phyloP scores from a whole-genome alignment of 2,329 filamentous ascomycete genomes.

The Raffaelea deltoideospora region DNA sequence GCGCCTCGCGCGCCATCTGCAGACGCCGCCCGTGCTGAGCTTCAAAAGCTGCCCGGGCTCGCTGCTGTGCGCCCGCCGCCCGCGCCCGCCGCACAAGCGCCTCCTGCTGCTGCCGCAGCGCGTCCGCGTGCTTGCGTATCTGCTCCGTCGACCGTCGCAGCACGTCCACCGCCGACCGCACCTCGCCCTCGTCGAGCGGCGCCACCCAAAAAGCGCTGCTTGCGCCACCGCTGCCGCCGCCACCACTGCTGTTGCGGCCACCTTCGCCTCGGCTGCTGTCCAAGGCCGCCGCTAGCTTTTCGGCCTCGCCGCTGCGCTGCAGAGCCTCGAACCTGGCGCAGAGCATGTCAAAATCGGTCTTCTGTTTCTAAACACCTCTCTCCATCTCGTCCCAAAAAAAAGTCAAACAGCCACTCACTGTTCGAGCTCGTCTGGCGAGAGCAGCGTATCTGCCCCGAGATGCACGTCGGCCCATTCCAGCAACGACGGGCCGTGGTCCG shows the following conservation, averaged over 20 bases:
- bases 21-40: conserved; percentile 21
- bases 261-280: too few species aligned
- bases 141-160: conserved; percentile 48
- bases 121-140: conserved; percentile 48
- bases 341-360: too few species aligned
- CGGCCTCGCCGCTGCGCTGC: conserved; percentile 31
- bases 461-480: conserved; percentile 33
- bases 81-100: conserved; percentile 39
- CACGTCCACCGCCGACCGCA: conserved; percentile 45
- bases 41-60: conserved; percentile 20
- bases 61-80: conserved; percentile 17
- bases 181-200: conserved; percentile 41
- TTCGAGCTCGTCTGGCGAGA: conserved; percentile 37
- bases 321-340: conserved; percentile 32
- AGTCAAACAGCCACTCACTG: conserved; percentile 20
- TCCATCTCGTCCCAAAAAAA: too few species aligned
- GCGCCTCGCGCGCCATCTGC: conserved; percentile 23
- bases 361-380: too few species aligned
- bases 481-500: conserved; percentile 19
- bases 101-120: conserved; percentile 45
- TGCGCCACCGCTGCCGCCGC: too few species aligned
- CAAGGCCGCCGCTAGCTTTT: conserved; percentile 27
- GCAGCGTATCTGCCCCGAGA: conserved; percentile 33
- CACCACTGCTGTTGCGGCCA: too few species aligned
- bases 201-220: conserved; percentile 24